phyloP scores from a whole-genome alignment of 768 basidiomycete genomes.

The Tylopilus subfusipes region DNA sequence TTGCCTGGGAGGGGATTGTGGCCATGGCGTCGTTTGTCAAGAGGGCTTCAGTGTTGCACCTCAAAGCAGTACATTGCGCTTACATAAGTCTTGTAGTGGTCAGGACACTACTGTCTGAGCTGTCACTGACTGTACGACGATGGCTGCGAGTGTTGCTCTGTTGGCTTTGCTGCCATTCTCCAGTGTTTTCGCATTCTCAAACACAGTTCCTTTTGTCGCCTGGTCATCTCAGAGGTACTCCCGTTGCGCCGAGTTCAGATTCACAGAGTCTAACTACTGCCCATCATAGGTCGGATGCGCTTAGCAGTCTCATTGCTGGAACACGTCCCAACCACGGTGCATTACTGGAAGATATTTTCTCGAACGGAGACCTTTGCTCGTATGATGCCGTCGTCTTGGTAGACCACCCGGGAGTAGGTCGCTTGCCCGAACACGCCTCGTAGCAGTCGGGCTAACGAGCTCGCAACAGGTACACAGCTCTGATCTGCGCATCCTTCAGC shows the following conservation, averaged over 20 bases:
- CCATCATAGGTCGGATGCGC: constrained; percentile 43
- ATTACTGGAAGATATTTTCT: constrained; percentile 45
- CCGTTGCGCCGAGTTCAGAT: not conserved
- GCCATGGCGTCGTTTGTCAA: constrained; percentile 27
- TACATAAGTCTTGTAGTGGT: constrained; percentile 14
- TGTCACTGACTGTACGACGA: constrained; percentile 31
- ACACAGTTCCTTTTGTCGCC: constrained; percentile 61
- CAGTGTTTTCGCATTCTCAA: constrained; percentile 50
- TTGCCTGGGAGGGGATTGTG: constrained; percentile 56
- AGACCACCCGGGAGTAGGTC: constrained; percentile 69
- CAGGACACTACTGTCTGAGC: too few relatives aligned
- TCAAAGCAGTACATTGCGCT: not conserved
- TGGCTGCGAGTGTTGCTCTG: constrained; percentile 43
- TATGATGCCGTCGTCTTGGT: constrained; percentile 66
- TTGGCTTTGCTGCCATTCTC: constrained; percentile 43
- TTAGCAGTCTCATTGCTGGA: constrained; percentile 41
- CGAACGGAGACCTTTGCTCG: constrained; percentile 49
- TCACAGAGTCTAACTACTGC: not conserved
- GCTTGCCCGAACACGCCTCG: not conserved
- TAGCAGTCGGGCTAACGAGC: constrained; percentile 1
- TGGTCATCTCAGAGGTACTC: constrained; percentile 69
- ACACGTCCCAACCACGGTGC: constrained; percentile 29
- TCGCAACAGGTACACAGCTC: constrained; percentile 62
- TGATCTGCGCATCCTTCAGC: constrained; percentile 62
- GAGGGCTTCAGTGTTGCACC: not conserved